Conservation (phyloP, 805 yeast species). For the Brettanomyces nanus region DNA sequence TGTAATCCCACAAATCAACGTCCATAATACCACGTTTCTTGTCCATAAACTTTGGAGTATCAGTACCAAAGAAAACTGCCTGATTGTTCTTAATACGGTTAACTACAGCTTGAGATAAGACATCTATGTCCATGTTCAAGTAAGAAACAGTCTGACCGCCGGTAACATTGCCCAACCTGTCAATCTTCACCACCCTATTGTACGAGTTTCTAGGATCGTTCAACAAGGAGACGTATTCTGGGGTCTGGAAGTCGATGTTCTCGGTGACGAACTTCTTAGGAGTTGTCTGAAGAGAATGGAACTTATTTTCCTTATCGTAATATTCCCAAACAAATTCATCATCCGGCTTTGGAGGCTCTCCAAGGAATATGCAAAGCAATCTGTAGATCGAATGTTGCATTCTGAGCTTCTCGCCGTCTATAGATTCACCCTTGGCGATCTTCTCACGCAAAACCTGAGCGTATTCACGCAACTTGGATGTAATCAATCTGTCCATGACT, state of each 20-base stretch:
- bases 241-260: slow-evolving; percentile 43
- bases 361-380: slow-evolving; percentile 60
- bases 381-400: slow-evolving; percentile 58
- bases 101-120: slow-evolving; percentile 53
- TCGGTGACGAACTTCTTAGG: slow-evolving; percentile 58
- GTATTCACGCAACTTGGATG: slow-evolving; percentile 67
- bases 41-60: slow-evolving; percentile 74
- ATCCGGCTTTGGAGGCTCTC: slow-evolving; percentile 69
- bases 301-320: slow-evolving; percentile 55
- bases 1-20: slow-evolving; percentile 57
- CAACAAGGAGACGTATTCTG: slow-evolving; percentile 54
- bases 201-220: slow-evolving; percentile 77
- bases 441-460: slow-evolving; percentile 58
- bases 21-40: slow-evolving; percentile 65
- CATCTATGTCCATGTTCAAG: slow-evolving; percentile 55
- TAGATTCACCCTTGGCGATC: slow-evolving; percentile 32
- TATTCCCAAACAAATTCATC: slow-evolving; percentile 70
- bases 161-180: slow-evolving; percentile 63
- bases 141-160: slow-evolving; percentile 67
- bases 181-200: slow-evolving; percentile 58
- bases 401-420: slow-evolving; percentile 24
- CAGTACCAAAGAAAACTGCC: slow-evolving; percentile 84
- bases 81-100: slow-evolving; percentile 63
- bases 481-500: slow-evolving; percentile 51
- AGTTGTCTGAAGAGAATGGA: slow-evolving; percentile 41